A percentile compares a stretch with the other conserved stretches of the same genome.
Conservation (phyloP, 2,329 filamentous ascomycete genomes). For the Pseudogymnoascus sp. region DNA sequence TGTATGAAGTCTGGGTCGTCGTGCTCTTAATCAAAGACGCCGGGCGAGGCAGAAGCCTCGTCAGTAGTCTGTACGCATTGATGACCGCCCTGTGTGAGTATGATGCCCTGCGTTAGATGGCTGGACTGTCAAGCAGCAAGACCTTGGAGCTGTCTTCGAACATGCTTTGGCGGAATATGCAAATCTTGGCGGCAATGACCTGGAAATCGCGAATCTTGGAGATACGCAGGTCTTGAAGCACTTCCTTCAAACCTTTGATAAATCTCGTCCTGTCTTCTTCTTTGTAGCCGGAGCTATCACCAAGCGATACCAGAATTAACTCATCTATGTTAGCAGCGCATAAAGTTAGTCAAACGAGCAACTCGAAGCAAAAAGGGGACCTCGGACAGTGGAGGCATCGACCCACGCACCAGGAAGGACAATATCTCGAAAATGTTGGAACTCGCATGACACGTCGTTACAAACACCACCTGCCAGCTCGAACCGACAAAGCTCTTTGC, state of each 20-base stretch:
- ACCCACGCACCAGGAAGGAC: constrained; percentile 62
- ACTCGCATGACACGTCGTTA: constrained; percentile 62
- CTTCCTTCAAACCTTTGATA: constrained; percentile 50
- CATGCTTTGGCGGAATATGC: constrained; percentile 57
- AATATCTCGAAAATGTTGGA: constrained; percentile 73
- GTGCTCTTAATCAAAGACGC: neutral
- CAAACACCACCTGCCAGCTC: constrained; percentile 65
- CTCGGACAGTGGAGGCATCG: constrained; percentile 14
- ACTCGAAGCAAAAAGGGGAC: constrained; percentile 21
- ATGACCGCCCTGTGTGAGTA: constrained; percentile 2
- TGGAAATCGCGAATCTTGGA: constrained; percentile 57
- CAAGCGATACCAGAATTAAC: constrained; percentile 63
- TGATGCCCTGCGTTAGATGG: neutral
- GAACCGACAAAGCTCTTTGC: constrained; percentile 65
- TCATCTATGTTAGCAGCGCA: constrained; percentile 46
- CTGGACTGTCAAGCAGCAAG: constrained; percentile 41
- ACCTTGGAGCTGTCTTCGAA: constrained; percentile 56
- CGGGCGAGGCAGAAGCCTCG: neutral
- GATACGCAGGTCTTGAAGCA: constrained; percentile 51
- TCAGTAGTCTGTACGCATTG: neutral
- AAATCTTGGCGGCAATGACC: constrained; percentile 56
- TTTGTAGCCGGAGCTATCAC: constrained; percentile 54
- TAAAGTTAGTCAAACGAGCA: constrained; percentile 7
- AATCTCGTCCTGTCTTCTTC: constrained; percentile 53
- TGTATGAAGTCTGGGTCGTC: neutral